These are phyloP conservation scores for Russula earlei DNA, from an alignment of 768 basidiomycete genomes.

Conservation along the genomic window DNA sequence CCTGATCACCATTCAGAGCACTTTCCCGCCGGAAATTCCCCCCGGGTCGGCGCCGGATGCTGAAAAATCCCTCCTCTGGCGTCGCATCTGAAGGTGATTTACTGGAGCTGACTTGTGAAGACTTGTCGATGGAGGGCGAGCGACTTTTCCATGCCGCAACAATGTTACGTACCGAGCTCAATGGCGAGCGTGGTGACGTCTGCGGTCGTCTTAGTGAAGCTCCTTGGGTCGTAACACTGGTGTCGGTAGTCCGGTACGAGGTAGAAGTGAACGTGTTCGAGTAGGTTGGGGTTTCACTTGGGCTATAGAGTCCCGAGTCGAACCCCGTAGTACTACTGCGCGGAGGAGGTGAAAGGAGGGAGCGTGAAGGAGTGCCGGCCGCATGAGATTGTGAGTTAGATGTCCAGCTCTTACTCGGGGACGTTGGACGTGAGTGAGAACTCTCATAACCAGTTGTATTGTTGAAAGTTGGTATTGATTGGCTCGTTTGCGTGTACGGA, in stretches of 20 bases:
- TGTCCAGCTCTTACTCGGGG: slow-evolving; percentile 37
- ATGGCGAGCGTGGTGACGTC: slow-evolving; percentile 55
- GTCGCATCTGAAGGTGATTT: slow-evolving; percentile 5
- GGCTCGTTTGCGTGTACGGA: slow-evolving; percentile 29
- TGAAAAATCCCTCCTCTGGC: slow-evolving; percentile 40
- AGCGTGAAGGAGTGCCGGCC: slow-evolving; percentile 18
- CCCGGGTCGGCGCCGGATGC: slow-evolving; percentile 37
- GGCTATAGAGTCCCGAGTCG: slow-evolving; percentile 25
- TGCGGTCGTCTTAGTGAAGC: slow-evolving; percentile 53
- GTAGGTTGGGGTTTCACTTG: slow-evolving; percentile 23
- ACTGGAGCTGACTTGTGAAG: slow-evolving; percentile 10
- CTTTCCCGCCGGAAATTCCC: slow-evolving; percentile 25
- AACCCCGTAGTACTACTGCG: slow-evolving; percentile 23
- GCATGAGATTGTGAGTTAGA: slow-evolving; percentile 26
- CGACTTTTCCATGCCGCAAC: slow-evolving; percentile 76
- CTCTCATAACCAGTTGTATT: slow-evolving; percentile 30
- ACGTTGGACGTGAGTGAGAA: slow-evolving; percentile 38
- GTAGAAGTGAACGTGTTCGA: slow-evolving; percentile 36
- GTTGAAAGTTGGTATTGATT: slow-evolving; percentile 34
- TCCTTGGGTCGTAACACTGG: slow-evolving; percentile 31
- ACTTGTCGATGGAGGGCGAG: slow-evolving; percentile 34
- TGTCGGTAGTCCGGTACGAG: slow-evolving; percentile 28
- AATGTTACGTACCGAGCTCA: slow-evolving; percentile 68
- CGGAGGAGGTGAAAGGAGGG: slow-evolving; percentile 42
- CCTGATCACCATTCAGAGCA: slow-evolving; percentile 11